Base-by-base conservation (phyloP, 2,329 filamentous ascomycete species). In the Karstenula rhodostoma region DNA sequence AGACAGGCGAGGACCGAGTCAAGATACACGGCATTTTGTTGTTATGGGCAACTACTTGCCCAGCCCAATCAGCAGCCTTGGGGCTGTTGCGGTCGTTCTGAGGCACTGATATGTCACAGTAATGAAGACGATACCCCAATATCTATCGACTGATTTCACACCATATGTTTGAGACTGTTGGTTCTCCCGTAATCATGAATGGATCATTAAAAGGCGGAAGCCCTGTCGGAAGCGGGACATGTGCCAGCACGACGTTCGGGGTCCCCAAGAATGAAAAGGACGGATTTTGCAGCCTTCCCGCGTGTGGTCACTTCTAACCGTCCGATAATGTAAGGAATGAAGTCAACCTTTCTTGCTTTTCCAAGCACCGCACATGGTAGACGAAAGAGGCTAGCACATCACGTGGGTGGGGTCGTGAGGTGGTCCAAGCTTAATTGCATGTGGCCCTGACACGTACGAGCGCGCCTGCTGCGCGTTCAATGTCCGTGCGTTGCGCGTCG, bases 341-440 rank as follows among this genome's bases (percentile, higher is more conserved):
- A 17, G 15, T 19, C 17, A 17, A 19, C n/a, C 37, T 4, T n/a
- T 19, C 37, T 19, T 4, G 2, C 3, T 19, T 40, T 15, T 40
- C 19, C 48, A 4, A 22, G n/a, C 17, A 33, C 35, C 29, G 29
- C 29, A 32, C 37, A 15, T 40, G 1, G 25, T 22, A 44, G 37
- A 25, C 43, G 3, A 12, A 55, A 4, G 13, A 19, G 52, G 40
- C 27, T 55, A 37, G 52, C 42, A 43, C 27, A 13, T 10, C 53
- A 43, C 44, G 44, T 48, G 55, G 46, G 32, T 56, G 57, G 57
- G 48, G 53, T 32, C 47, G 37, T 48, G 5, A n/a, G n/a, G 7
- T 48, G 42, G 49, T 19, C 42, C 40, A 42, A 52, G 46, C 55
- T 62, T 65, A 60, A 62, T 61, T 56, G 62, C 54, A 56, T 67